Evolutionary conservation across 2,329 filamentous ascomycete genomes (phyloP).

Genomic region (Stromatinia cepivora): DNA sequence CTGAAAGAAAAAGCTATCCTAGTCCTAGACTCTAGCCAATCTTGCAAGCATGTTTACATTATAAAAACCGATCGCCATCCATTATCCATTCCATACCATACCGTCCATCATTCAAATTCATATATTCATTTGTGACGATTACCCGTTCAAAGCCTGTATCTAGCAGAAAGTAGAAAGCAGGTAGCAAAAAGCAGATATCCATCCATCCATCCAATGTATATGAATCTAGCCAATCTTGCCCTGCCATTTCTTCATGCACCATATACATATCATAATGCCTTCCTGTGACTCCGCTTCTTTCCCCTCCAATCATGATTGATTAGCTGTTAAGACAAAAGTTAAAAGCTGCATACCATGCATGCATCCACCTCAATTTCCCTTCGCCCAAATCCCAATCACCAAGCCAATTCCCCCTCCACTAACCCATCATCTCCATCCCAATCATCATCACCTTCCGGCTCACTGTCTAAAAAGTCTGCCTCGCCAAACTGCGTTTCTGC

Average conservation of each 20-base stretch:
- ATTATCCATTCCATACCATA: neutral
- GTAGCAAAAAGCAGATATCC: neutral
- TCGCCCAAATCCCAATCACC: neutral
- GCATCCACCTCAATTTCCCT: neutral
- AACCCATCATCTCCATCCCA: conserved; percentile 43
- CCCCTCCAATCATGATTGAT: neutral
- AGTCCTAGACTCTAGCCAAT: neutral
- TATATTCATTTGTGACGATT: too few relatives aligned
- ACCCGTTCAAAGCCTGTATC: too few relatives aligned
- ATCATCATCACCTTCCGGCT: conserved; percentile 56
- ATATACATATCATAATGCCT: neutral
- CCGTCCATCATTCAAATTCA: neutral
- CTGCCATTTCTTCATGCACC: neutral
- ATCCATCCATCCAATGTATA: conserved; percentile 4
- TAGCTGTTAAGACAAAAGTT: neutral
- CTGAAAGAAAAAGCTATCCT: neutral
- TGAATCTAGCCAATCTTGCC: neutral
- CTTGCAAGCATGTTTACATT: neutral
- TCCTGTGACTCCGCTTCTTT: neutral
- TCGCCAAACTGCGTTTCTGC: conserved; percentile 68
- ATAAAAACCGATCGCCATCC: neutral
- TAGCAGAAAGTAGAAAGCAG: neutral
- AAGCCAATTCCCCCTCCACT: conserved; percentile 12
- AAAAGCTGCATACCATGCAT: conserved; percentile 4
- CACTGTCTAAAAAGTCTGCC: conserved; percentile 66